Evolutionary conservation across 2,329 filamentous ascomycete species (phyloP).

Genomic region (Clathrospora elynae): DNA sequence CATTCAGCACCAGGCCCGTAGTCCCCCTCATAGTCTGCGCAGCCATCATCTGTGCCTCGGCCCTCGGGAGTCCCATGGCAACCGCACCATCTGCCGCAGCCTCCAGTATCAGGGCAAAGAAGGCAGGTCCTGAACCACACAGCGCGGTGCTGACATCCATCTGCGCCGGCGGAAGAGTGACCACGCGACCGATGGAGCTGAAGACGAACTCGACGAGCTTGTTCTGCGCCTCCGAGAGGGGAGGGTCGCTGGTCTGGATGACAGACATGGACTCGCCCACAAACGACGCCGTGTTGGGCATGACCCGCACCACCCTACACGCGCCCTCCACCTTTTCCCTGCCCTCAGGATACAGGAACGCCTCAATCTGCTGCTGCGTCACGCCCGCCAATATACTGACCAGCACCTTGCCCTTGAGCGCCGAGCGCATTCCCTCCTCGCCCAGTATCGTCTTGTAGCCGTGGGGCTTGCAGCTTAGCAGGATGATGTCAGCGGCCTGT

Average conservation of each 20-base stretch:
- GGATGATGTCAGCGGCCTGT: conserved; percentile 70
- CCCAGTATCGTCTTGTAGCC: conserved; percentile 71
- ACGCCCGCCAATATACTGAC: conserved; percentile 83
- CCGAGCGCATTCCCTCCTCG: conserved; percentile 70
- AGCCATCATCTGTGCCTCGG: conserved; percentile 76
- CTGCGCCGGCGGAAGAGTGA: conserved; percentile 66
- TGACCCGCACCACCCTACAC: conserved; percentile 75
- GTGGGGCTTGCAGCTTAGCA: conserved; percentile 82
- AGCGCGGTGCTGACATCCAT: conserved; percentile 78
- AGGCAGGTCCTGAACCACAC: conserved; percentile 75
- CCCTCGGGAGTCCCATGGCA: conserved; percentile 75
- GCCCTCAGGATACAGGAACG: conserved; percentile 62
- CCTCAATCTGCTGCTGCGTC: conserved; percentile 69
- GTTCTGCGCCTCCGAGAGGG: conserved; percentile 60
- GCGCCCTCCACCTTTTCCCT: conserved; percentile 49
- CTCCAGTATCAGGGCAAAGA: conserved; percentile 76
- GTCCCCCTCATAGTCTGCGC: conserved; percentile 79
- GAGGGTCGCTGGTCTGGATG: conserved; percentile 66
- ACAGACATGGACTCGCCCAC: conserved; percentile 82
- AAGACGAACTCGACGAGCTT: conserved; percentile 76
- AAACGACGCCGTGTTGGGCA: conserved; percentile 82
- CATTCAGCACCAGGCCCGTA: conserved; percentile 69
- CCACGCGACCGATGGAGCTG: conserved; percentile 71
- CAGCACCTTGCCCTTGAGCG: conserved; percentile 77
- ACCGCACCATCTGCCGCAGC: conserved; percentile 77